Conservation (phyloP, 73 alveolate species). For the Durusdinium trenchii region DNA sequence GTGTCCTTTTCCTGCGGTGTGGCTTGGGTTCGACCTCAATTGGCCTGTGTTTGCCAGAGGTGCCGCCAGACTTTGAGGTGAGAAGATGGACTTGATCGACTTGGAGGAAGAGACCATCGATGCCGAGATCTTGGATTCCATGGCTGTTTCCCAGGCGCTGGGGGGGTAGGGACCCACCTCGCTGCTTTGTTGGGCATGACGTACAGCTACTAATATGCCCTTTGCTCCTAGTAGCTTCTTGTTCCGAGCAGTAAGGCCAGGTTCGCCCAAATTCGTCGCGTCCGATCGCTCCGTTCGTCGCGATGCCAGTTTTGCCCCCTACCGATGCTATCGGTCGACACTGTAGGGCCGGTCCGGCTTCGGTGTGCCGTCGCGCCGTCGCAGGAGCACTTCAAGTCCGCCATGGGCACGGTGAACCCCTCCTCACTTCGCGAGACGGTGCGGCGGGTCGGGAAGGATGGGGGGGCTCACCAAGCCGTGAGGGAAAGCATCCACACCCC, state of each 20-base stretch:
- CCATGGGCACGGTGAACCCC: constrained; percentile 98
- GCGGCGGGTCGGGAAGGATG: constrained; percentile 98
- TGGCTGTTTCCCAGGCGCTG: constrained; percentile 99
- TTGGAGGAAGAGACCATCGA: constrained; percentile 99
- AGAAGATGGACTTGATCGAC: constrained; percentile 99
- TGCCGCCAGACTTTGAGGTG: constrained; percentile 99
- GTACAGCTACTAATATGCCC: too few relatives aligned
- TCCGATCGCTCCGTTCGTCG: too few relatives aligned
- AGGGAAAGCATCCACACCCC: constrained; percentile 97
- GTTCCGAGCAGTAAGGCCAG: too few relatives aligned
- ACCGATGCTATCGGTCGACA: too few relatives aligned
- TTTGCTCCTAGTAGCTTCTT: too few relatives aligned
- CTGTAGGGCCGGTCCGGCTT: too few relatives aligned
- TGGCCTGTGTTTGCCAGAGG: constrained; percentile 55
- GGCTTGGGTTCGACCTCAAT: neutral
- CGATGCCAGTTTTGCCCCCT: too few relatives aligned
- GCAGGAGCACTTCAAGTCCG: constrained; percentile 98
- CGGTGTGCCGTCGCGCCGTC: constrained; percentile 36
- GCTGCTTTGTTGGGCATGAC: too few relatives aligned
- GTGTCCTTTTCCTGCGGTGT: neutral
- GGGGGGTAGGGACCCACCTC: neutral
- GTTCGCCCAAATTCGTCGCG: too few relatives aligned
- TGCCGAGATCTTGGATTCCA: constrained; percentile 98
- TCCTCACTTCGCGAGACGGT: constrained; percentile 98
- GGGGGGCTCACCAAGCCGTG: constrained; percentile 98